phyloP scores from a whole-genome alignment of 306 rosid species.

The Arachis hypogaea region DNA sequence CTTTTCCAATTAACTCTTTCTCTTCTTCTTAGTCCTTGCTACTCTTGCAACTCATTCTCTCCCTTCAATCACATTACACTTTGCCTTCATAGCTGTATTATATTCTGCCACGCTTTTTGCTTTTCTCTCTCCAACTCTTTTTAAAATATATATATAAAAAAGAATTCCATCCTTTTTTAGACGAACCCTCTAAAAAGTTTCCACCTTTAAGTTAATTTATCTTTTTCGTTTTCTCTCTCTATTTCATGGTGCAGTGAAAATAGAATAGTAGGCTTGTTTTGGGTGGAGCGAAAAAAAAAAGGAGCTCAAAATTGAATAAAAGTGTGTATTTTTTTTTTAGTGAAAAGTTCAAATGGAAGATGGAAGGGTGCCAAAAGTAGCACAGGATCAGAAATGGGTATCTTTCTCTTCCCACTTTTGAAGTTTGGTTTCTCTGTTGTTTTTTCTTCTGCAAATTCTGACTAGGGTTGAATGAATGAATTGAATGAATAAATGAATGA shows the following conservation, averaged over 20 bases:
- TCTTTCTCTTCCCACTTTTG: constrained; percentile 69
- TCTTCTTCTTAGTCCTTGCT: no score
- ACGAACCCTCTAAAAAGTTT: constrained; percentile 24
- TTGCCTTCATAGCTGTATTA: constrained; percentile 32
- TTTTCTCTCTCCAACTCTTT: constrained; percentile 15
- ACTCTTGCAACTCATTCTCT: no score
- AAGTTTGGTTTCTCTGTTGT: constrained; percentile 43
- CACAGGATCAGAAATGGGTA: constrained; percentile 85
- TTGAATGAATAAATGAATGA: constrained; percentile 32
- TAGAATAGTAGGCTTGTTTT: constrained; percentile 47
- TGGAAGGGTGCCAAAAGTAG: constrained; percentile 66
- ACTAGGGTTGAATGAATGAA: constrained; percentile 58
- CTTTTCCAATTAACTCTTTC: constrained; percentile 34
- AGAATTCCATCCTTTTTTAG: constrained; percentile 13
- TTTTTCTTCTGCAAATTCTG: constrained; percentile 51
- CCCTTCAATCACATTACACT: not conserved
- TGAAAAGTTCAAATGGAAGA: constrained; percentile 62
- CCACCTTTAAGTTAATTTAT: constrained; percentile 4
- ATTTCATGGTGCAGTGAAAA: constrained; percentile 42
- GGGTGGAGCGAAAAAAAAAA: constrained; percentile 25
- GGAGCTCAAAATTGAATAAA: constrained; percentile 47
- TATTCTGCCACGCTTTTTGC: constrained; percentile 12
- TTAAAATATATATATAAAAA: no score
- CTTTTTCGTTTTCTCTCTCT: constrained; percentile 11
- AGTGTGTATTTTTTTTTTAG: constrained; percentile 53